Base-by-base conservation (phyloP, 805 yeast genomes). In the Huiozyma sinensis region DNA sequence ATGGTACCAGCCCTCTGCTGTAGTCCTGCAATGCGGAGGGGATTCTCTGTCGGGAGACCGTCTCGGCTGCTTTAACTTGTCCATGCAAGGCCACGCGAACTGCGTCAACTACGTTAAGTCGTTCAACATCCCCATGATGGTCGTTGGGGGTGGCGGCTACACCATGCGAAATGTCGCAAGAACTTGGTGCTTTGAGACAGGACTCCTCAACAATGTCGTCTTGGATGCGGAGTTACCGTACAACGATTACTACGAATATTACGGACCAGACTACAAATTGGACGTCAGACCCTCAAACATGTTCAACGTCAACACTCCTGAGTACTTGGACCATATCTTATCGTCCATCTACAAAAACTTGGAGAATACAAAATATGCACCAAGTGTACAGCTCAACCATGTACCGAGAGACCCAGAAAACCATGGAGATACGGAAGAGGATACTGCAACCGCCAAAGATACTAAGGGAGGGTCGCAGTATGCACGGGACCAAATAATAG, bases 61-160 rank as follows among this genome's bases (percentile, higher is more conserved):
- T 48, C 68, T 90, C 40, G 98, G 98, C 6, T 84, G 95, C 64
- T 92, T 90, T 72, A 90, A 90, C 62, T 68, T 90, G 53, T 84
- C 88, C 52, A 89, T 92, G 67, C 75, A 78, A 47, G 97, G 95
- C 2, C 97, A 90, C 58, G 97, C 96, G 17, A 95, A 86, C 62
- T 92, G 97, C 67, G 97, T 90, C 30, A 82, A 81, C 56, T 90
- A 73, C 61, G 81, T 89, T 51, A 87, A 87, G 64, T 77, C 88
- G 36, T 89, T 89, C 65, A 94, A 94, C 11, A 66, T 89, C 33
- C 97, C 97, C 7, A 77, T 87, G 75, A 68, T 90, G 51, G 95
- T 89, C 6, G 68, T 90, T 9, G 98, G 98, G 24, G 98, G 98
- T 42, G 98, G 98, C 47, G 98, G 98, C 13, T 90, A 90, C 64